Evolutionary conservation across 805 yeast genomes (phyloP).

Genomic region (Komagataella mondaviorum): DNA sequence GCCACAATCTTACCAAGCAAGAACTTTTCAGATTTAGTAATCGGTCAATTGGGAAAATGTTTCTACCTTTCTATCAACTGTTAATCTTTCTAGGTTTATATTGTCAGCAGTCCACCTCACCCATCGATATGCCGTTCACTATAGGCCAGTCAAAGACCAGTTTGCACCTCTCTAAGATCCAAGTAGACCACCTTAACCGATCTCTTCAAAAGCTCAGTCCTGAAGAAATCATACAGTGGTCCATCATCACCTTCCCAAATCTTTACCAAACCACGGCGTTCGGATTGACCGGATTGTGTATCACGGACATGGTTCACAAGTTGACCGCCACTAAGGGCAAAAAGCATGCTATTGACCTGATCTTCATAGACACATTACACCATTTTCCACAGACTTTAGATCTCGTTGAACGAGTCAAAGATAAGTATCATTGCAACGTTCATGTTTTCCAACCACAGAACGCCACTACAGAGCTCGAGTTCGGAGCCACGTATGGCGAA

Average conservation of each 20-base stretch:
- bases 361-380: constrained; percentile 81
- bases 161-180: constrained; percentile 29
- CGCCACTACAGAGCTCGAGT: constrained; percentile 44
- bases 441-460: constrained; percentile 59
- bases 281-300: constrained; percentile 85
- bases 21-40: neutral
- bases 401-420: constrained; percentile 44
- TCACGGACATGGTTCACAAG: constrained; percentile 67
- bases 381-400: constrained; percentile 92
- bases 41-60: neutral
- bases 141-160: constrained; percentile 1
- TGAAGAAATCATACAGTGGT: constrained; percentile 70
- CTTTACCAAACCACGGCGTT: constrained; percentile 89
- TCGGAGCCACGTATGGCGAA: constrained; percentile 57
- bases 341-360: constrained; percentile 45
- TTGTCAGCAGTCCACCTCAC: neutral
- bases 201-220: constrained; percentile 45
- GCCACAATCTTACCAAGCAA: neutral
- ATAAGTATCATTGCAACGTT: constrained; percentile 43
- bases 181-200: constrained; percentile 54
- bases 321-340: constrained; percentile 15
- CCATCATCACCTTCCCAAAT: constrained; percentile 68
- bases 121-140: constrained; percentile 1
- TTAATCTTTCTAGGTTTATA: neutral
- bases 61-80: neutral